These are phyloP conservation scores for Saturnispora saitoi DNA, from an alignment of 805 yeast genomes.

Conservation along the genomic window DNA sequence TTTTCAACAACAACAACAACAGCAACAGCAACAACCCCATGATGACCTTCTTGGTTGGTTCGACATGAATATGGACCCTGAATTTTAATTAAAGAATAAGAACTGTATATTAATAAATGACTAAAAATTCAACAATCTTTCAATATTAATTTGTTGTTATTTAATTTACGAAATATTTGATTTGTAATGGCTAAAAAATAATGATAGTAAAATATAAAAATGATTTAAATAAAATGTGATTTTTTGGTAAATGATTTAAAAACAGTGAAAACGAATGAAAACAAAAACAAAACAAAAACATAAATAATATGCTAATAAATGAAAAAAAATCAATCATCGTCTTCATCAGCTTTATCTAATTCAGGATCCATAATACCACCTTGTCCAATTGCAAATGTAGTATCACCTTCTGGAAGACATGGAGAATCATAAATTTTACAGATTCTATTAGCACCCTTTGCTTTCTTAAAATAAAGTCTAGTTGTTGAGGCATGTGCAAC, in stretches of 20 bases:
- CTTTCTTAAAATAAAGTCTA: constrained; percentile 81
- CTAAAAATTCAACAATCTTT: too few relatives aligned
- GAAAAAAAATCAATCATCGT: constrained; percentile 42
- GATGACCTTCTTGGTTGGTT: constrained; percentile 95
- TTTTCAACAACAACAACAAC: constrained; percentile 74
- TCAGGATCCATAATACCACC: constrained; percentile 93
- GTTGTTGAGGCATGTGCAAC: constrained; percentile 97
- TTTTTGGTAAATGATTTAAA: not conserved
- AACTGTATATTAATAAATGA: not conserved
- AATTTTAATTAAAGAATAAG: constrained; percentile 30
- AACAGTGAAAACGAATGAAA: not conserved
- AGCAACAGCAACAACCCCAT: constrained; percentile 67
- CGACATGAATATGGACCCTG: constrained; percentile 68
- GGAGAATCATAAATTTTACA: constrained; percentile 96
- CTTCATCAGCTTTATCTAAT: constrained; percentile 31
- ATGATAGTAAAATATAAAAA: not conserved
- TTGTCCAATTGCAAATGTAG: constrained; percentile 90
- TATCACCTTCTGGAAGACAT: constrained; percentile 90
- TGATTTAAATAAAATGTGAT: not conserved
- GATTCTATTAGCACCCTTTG: constrained; percentile 83
- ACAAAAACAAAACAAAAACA: not conserved
- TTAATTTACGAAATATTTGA: too few relatives aligned
- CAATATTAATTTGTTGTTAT: too few relatives aligned
- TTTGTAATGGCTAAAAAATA: too few relatives aligned
- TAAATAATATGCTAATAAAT: not conserved